Base-by-base conservation (phyloP, 2,329 filamentous ascomycete species). In the Ascochyta lentis region DNA sequence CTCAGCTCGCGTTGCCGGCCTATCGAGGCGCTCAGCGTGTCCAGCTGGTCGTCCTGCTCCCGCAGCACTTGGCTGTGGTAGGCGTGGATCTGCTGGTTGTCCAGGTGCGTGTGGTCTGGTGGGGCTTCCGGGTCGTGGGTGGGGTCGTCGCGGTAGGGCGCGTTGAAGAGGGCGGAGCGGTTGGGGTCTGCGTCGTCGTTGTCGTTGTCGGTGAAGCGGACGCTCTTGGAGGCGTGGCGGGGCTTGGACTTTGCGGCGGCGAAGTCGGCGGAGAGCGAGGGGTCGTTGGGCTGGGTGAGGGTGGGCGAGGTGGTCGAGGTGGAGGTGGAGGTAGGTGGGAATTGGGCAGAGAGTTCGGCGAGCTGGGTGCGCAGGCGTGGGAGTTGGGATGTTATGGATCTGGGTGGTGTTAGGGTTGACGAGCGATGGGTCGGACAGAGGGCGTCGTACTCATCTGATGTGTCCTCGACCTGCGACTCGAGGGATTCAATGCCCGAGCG, bases 21-120 rank as follows among this genome's bases (percentile, higher is more conserved):
- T 65, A 99, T 97, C 54, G 87, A 91, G 68, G 87, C 86, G n/a
- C 93, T 91, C 4, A 99, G 80, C 9, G 84, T 83, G 74, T 98
- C 94, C n/a, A 99, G 83, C 75, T 96, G 92, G 63, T 91, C 89
- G 72, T 99, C 95, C 77, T 99, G 95, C 59, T 97, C 88, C n/a
- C 84, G 83, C 34, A 99, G 81, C 24, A 96, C 87, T 59, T 87
- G 86, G 52, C 83, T 80, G 78, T 99, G 95, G 76, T 96, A 93
- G 22, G 84, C 82, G 77, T 97, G 90, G 61, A 98, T 88, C 77
- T 97, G 92, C 74, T 89, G 82, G 76, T 98, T 98, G 72, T 84
- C 83, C 71, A 96, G 81, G 9, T 78, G 73, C 6, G 77, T 77
- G 13, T 87, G 83, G 62, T 89, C 79, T 3, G 78, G 75, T 0